Conservation (phyloP, 2,329 filamentous ascomycete genomes). For the Colletotrichum aenigma region DNA sequence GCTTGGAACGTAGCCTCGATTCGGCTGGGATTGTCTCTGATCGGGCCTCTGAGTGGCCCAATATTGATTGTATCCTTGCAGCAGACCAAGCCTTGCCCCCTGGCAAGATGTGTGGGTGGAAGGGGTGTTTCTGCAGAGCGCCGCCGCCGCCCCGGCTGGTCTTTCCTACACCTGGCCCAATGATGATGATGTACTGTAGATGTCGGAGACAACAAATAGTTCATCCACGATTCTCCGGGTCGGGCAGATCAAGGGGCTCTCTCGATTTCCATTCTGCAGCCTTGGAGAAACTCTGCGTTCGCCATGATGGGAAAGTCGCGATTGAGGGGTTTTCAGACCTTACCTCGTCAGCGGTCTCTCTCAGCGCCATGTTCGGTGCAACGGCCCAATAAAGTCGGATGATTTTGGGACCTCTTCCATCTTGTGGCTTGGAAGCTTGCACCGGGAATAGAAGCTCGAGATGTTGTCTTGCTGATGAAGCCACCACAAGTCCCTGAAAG, state of each 20-base stretch:
- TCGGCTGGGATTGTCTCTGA: background rate
- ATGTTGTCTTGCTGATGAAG: background rate
- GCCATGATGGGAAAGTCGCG: background rate
- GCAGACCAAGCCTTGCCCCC: background rate
- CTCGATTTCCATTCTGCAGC: background rate
- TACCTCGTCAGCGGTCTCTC: background rate
- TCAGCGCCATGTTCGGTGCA: background rate
- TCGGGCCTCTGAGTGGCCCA: slow-evolving; percentile 6
- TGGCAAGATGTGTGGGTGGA: background rate
- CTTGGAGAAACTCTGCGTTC: background rate
- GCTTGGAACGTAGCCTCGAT: background rate
- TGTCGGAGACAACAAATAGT: background rate
- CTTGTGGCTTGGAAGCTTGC: background rate
- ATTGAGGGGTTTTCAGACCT: background rate
- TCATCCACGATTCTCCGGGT: background rate
- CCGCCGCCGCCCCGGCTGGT: background rate
- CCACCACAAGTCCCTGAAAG: background rate
- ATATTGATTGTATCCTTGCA: slow-evolving; percentile 17
- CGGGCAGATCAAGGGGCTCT: slow-evolving; percentile 1
- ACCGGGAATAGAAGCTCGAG: background rate
- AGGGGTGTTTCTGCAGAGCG: slow-evolving; percentile 1
- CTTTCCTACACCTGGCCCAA: background rate
- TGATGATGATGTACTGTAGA: background rate
- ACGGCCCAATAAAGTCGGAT: background rate
- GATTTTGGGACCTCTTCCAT: background rate